phyloP scores from a whole-genome alignment of 2,329 filamentous ascomycete species.

The Cryphonectria parasitica region DNA sequence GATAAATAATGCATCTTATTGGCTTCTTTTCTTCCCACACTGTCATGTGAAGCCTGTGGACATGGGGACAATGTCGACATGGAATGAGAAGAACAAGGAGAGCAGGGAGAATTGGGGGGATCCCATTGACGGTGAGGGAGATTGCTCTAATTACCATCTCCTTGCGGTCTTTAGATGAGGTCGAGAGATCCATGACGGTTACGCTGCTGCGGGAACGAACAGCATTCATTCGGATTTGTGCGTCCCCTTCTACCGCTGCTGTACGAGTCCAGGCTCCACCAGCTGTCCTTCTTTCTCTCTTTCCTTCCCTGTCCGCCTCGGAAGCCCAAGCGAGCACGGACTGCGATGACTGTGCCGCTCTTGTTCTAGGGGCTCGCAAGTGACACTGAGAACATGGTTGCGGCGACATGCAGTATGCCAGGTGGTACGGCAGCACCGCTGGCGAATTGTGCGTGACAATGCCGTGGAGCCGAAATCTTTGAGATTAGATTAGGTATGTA shows the following conservation, averaged over 20 bases:
- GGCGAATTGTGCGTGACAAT: neutral
- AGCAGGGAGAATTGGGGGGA: neutral
- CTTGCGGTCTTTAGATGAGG: neutral
- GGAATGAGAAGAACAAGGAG: neutral
- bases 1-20: neutral
- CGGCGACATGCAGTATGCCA: neutral
- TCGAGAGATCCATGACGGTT: conserved; percentile 6
- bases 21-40: neutral
- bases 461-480: neutral
- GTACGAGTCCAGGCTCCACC: conserved; percentile 3
- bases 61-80: neutral
- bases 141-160: neutral
- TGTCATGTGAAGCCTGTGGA: neutral
- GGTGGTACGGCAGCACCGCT: neutral
- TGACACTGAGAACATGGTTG: neutral
- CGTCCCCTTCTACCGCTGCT: neutral
- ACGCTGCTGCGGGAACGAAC: neutral
- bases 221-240: neutral
- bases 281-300: neutral
- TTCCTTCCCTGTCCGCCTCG: neutral
- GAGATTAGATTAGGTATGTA: neutral
- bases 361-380: neutral
- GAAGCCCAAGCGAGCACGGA: neutral
- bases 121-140: neutral
- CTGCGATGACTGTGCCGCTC: neutral